Evolutionary conservation across 352 stramenopile genomes (phyloP).

Genomic region (Phytophthora ramorum): DNA sequence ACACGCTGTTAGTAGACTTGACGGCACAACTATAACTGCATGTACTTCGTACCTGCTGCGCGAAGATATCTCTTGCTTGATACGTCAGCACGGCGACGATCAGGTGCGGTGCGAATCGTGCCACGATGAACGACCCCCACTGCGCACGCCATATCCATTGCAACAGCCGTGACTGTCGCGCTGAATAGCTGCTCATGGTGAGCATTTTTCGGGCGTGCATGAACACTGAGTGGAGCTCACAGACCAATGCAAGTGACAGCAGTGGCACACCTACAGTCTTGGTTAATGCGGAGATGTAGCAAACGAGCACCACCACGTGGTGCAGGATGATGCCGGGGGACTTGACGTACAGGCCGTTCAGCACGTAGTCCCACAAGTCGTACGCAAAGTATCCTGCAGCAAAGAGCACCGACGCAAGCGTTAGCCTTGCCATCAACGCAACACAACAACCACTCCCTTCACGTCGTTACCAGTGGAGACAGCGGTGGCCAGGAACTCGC

Average conservation of each 20-base stretch:
- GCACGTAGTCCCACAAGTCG: conserved; percentile 80
- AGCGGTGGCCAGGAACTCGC: conserved; percentile 61
- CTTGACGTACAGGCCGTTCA: conserved; percentile 79
- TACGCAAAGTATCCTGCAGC: conserved; percentile 78
- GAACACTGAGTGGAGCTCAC: conserved; percentile 80
- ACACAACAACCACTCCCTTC: not conserved
- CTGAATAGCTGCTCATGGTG: conserved; percentile 64
- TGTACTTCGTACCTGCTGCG: conserved; percentile 41
- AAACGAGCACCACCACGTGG: conserved; percentile 82
- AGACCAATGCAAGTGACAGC: conserved; percentile 74
- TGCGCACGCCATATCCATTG: conserved; percentile 62
- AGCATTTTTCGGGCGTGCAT: conserved; percentile 84
- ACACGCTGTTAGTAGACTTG: not conserved
- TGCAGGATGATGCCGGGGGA: conserved; percentile 71
- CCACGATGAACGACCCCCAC: conserved; percentile 58
- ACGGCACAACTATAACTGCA: not conserved
- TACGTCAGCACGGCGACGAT: conserved; percentile 57
- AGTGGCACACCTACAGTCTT: conserved; percentile 79
- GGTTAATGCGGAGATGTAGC: conserved; percentile 77
- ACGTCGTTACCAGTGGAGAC: conserved; percentile 60
- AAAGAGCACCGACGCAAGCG: conserved; percentile 10
- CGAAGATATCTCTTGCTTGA: conserved; percentile 48
- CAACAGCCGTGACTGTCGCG: conserved; percentile 36
- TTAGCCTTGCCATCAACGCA: conserved; percentile 1
- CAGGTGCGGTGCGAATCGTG: conserved; percentile 55